phyloP scores from a whole-genome alignment of 805 yeast genomes.

The Yamadazyma akitaensis region DNA sequence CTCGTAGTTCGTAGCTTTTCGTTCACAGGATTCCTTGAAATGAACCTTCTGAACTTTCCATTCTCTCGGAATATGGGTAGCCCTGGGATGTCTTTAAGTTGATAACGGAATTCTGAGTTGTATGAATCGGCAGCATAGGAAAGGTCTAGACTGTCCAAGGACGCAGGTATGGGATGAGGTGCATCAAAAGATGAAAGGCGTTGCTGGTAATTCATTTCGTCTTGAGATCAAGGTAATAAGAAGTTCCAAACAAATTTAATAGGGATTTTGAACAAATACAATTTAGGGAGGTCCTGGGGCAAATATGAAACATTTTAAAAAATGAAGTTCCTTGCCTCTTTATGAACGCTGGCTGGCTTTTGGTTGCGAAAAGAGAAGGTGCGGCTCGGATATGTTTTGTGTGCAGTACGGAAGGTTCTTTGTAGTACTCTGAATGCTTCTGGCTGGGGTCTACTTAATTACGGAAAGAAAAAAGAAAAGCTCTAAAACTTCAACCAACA shows the following conservation, averaged over 20 bases:
- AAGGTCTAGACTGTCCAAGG: slow-evolving; percentile 21
- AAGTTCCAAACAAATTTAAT: no score
- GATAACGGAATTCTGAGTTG: slow-evolving; percentile 20
- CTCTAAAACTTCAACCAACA: background rate
- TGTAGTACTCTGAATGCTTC: background rate
- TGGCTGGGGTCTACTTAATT: background rate
- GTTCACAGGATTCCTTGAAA: slow-evolving; percentile 2
- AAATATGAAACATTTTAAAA: background rate
- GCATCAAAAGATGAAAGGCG: slow-evolving; percentile 21
- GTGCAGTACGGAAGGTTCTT: background rate
- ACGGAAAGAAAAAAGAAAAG: background rate
- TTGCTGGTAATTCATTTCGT: slow-evolving; percentile 16
- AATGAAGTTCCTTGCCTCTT: background rate
- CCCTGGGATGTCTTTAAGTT: slow-evolving; percentile 27
- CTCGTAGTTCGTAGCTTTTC: slow-evolving; percentile 8
- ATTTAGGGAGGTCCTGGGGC: background rate
- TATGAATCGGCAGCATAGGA: slow-evolving; percentile 25
- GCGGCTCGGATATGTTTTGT: slow-evolving; percentile 5
- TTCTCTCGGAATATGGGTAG: slow-evolving; percentile 14
- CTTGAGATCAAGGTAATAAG: no score
- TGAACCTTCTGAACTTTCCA: slow-evolving; percentile 20
- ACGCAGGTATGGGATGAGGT: slow-evolving; percentile 25
- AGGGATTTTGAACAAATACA: no score
- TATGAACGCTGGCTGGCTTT: slow-evolving; percentile 7
- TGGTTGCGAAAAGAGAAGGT: slow-evolving; percentile 6